These are phyloP conservation scores for Coemansia sp. DNA, from an alignment of 192 early-diverging fungal species.

Conservation along the genomic window DNA sequence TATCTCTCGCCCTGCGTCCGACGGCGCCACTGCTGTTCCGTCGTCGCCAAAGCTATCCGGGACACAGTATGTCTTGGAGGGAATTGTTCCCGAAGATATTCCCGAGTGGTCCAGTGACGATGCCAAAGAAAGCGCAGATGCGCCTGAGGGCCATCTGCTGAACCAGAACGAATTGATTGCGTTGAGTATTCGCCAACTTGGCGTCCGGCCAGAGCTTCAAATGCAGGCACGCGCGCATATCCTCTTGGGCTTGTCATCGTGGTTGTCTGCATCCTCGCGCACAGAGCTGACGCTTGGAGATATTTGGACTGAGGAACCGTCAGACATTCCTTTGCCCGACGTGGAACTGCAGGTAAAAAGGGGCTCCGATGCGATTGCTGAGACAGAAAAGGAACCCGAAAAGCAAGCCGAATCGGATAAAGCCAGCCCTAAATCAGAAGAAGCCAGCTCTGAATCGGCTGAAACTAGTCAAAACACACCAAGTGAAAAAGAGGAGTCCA, in stretches of 20 bases:
- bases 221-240: conserved; percentile 32
- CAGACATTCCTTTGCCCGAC: not conserved
- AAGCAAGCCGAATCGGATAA: not conserved
- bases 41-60: not conserved
- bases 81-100: conserved; percentile 30
- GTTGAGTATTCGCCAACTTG: conserved; percentile 27
- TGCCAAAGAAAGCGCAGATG: conserved; percentile 7
- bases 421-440: not conserved
- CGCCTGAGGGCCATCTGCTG: conserved; percentile 41
- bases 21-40: conserved; percentile 2
- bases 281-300: conserved; percentile 38
- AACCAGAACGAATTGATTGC: conserved; percentile 27
- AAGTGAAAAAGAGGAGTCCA: not conserved
- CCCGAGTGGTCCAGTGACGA: conserved; percentile 28
- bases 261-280: conserved; percentile 28
- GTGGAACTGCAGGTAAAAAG: not conserved
- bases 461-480: not conserved
- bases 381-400: not conserved
- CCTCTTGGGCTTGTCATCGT: conserved; percentile 36
- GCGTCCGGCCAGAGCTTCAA: conserved; percentile 6
- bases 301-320: conserved; percentile 31
- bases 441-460: not conserved
- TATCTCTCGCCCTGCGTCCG: conserved; percentile 1
- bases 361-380: not conserved
- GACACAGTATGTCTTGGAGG: conserved; percentile 4